Evolutionary conservation across 2,329 filamentous ascomycete species (phyloP).

Genomic region (Fusarium pseudoanthophilum): DNA sequence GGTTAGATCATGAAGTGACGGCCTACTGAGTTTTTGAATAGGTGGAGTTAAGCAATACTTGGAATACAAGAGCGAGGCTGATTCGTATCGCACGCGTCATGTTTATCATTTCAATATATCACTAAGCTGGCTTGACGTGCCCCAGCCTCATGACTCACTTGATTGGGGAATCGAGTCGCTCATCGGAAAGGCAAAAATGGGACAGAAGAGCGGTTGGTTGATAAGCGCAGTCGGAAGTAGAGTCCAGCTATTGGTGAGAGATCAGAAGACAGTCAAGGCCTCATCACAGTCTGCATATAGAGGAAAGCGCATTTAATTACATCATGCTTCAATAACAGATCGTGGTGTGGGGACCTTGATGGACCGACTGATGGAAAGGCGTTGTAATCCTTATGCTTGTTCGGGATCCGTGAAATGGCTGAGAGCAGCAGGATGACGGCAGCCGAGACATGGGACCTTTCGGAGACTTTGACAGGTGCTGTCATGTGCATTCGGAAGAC

Average conservation of each 20-base stretch:
- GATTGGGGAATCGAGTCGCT: too few relatives aligned
- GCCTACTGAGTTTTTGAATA: neutral
- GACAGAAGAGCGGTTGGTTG: too few relatives aligned
- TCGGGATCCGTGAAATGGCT: neutral
- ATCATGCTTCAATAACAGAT: rapidly evolving
- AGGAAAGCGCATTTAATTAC: too few relatives aligned
- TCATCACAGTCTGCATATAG: neutral
- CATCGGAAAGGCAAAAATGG: neutral
- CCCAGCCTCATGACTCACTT: rapidly evolving
- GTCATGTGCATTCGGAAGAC: neutral
- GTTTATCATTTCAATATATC: rapidly evolving
- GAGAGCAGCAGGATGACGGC: neutral
- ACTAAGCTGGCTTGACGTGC: rapidly evolving
- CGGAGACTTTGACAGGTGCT: neutral
- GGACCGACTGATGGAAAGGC: rapidly evolving
- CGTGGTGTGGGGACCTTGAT: neutral
- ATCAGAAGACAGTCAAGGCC: neutral
- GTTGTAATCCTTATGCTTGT: neutral
- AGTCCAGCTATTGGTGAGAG: too few relatives aligned
- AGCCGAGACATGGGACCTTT: neutral
- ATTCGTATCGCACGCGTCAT: too few relatives aligned
- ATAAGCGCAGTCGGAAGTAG: too few relatives aligned
- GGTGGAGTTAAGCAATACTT: too few relatives aligned
- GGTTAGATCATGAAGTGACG: rapidly evolving
- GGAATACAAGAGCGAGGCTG: neutral